phyloP scores from a whole-genome alignment of 208 protist genomes.

The Acanthamoeba sp. region DNA sequence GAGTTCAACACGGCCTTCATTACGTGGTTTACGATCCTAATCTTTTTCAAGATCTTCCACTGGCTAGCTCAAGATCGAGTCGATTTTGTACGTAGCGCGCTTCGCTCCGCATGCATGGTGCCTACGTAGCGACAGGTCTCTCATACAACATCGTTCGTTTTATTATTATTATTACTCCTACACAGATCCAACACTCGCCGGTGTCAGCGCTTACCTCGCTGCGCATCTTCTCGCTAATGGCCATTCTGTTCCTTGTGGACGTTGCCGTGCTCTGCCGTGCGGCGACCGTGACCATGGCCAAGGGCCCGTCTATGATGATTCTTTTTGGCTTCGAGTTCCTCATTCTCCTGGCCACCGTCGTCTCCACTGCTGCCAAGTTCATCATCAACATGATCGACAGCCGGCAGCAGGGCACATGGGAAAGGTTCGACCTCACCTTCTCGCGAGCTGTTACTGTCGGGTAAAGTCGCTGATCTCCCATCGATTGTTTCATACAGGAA shows the following conservation, averaged over 20 bases:
- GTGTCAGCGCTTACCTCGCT: background rate
- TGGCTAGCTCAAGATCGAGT: conserved; percentile 82
- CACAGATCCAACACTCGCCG: conserved; percentile 17
- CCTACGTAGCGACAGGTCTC: background rate
- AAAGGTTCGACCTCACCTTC: background rate
- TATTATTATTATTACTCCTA: too few relatives aligned
- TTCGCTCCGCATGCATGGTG: too few relatives aligned
- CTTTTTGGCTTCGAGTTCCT: conserved; percentile 62
- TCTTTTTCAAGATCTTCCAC: conserved; percentile 84
- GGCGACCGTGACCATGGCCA: background rate
- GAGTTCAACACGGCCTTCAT: conserved; percentile 80
- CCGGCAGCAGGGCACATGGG: background rate
- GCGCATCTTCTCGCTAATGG: conserved; percentile 75
- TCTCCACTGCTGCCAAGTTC: conserved; percentile 31
- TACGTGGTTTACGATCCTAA: conserved; percentile 73
- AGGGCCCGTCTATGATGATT: conserved; percentile 47
- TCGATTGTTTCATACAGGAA: background rate
- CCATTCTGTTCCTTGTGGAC: background rate
- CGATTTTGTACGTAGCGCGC: conserved; percentile 63
- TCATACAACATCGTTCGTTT: background rate
- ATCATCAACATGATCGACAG: conserved; percentile 6
- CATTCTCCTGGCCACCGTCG: background rate
- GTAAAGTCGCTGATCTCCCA: background rate
- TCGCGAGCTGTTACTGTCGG: background rate
- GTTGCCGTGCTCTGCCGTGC: background rate